Percentiles rank a stretch among this genome's conserved stretches.
These are phyloP conservation scores for Sequoiadendron giganteum DNA, from an alignment of 75 land plant species.

Conservation along the genomic window DNA sequence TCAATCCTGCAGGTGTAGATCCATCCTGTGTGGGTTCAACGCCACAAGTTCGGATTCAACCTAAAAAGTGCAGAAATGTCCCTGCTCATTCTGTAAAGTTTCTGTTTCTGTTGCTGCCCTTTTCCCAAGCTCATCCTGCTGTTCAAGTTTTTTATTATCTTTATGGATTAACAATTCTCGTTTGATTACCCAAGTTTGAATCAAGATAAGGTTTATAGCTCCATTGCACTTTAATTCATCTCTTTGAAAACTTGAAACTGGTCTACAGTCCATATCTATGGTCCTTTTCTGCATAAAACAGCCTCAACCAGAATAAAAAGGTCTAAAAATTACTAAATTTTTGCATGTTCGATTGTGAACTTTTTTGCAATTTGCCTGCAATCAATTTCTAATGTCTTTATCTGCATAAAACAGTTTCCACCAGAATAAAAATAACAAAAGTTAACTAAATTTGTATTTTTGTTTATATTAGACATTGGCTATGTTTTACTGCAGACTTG, in stretches of 20 bases:
- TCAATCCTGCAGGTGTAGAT: too few species aligned
- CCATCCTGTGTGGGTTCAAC: too few species aligned
- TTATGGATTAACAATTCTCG: neutral
- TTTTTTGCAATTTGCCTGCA: neutral
- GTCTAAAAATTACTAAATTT: neutral
- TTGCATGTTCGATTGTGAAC: neutral
- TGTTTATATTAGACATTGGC: neutral
- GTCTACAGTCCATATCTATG: too few species aligned
- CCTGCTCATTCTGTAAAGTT: too few species aligned
- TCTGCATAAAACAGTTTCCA: neutral
- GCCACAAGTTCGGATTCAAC: too few species aligned
- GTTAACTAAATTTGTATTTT: neutral
- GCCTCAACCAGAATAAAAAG: neutral
- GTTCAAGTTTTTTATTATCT: too few species aligned
- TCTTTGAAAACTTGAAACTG: neutral
- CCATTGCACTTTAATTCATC: neutral
- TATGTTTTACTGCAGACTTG: neutral
- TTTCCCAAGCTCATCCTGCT: too few species aligned
- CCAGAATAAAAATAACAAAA: neutral
- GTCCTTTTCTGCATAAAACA: neutral
- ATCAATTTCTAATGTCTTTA: neutral
- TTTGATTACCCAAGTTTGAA: neutral
- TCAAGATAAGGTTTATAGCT: neutral
- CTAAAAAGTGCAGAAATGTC: too few species aligned
- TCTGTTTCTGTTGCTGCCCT: too few species aligned